These are phyloP conservation scores for Fragaria ananassa DNA, from an alignment of 306 rosid species.

Conservation along the genomic window DNA sequence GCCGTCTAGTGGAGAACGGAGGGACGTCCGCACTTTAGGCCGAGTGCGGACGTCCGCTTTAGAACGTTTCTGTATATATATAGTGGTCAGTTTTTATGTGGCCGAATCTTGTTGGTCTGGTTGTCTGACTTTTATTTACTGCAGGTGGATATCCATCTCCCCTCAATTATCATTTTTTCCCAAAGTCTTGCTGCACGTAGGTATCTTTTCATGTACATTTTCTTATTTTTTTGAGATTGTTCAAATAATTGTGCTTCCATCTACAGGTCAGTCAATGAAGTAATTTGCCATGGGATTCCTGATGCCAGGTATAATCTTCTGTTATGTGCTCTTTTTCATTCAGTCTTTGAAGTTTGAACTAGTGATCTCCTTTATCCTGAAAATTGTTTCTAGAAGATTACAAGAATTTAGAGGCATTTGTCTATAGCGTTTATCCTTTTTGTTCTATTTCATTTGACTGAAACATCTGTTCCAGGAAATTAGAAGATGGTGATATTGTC, in stretches of 20 bases:
- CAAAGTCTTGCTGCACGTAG: conserved; percentile 99
- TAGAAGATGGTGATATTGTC: conserved; percentile 94
- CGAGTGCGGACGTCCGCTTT: too few relatives aligned
- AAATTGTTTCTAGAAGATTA: neutral
- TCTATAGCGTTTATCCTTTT: neutral
- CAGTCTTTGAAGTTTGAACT: neutral
- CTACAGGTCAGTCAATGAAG: conserved; percentile 94
- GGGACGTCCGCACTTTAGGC: too few relatives aligned
- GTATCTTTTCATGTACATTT: conserved; percentile 48
- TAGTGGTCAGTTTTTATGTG: conserved; percentile 1
- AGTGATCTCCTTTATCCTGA: neutral
- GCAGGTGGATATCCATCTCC: conserved; percentile 98
- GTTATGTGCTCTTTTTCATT: neutral
- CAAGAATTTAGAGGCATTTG: neutral
- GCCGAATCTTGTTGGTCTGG: neutral
- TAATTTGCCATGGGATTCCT: conserved; percentile 98
- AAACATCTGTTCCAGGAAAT: conserved; percentile 55
- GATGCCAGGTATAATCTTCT: conserved; percentile 67
- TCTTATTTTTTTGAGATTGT: conserved; percentile 10
- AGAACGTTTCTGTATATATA: too few relatives aligned
- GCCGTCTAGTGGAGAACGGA: too few relatives aligned
- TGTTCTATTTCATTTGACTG: neutral
- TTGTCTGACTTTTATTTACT: conserved; percentile 19
- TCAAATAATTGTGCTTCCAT: conserved; percentile 16
- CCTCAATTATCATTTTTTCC: conserved; percentile 87